A percentile compares a stretch with the other conserved stretches of the same genome.
phyloP scores from a whole-genome alignment of 2,329 filamentous ascomycete species.

The Ophiostoma novo-ulmi region DNA sequence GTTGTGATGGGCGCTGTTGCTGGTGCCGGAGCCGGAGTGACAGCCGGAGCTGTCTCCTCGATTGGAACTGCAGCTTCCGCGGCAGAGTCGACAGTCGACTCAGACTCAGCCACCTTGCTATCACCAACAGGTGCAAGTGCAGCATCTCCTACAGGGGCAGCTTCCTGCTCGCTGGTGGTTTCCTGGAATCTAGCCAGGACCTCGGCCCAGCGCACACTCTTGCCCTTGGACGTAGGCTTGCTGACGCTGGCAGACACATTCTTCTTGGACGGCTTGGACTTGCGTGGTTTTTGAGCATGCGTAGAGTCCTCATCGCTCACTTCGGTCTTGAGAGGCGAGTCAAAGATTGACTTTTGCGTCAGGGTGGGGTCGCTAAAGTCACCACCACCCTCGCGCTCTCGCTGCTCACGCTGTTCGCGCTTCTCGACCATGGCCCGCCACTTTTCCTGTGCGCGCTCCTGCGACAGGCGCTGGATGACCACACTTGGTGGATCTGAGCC shows the following conservation, averaged over 20 bases:
- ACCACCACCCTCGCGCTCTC: conserved; percentile 13
- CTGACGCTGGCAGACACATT: neutral
- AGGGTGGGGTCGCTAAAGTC: conserved; percentile 15
- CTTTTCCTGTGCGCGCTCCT: conserved; percentile 27
- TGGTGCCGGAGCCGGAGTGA: neutral
- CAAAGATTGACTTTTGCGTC: conserved; percentile 29
- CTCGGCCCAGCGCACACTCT: conserved; percentile 35
- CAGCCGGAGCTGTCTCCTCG: neutral
- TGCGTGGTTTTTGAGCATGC: neutral
- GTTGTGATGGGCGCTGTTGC: neutral
- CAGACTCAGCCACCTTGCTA: neutral
- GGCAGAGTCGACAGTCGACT: neutral
- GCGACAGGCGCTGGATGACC: conserved; percentile 32
- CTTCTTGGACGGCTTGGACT: neutral
- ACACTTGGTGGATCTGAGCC: conserved; percentile 34
- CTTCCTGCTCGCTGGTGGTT: conserved; percentile 15
- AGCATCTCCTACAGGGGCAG: neutral
- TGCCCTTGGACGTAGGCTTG: neutral
- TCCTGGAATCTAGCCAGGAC: conserved; percentile 33
- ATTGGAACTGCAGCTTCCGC: neutral
- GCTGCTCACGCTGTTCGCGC: conserved; percentile 28
- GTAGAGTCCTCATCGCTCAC: neutral
- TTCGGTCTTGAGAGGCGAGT: conserved; percentile 24
- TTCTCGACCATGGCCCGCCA: conserved; percentile 16
- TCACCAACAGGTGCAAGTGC: neutral